A percentile compares a stretch with the other conserved stretches of the same genome.
phyloP scores from a whole-genome alignment of 345 rosid species.

The Arabidopsis suecica region DNA sequence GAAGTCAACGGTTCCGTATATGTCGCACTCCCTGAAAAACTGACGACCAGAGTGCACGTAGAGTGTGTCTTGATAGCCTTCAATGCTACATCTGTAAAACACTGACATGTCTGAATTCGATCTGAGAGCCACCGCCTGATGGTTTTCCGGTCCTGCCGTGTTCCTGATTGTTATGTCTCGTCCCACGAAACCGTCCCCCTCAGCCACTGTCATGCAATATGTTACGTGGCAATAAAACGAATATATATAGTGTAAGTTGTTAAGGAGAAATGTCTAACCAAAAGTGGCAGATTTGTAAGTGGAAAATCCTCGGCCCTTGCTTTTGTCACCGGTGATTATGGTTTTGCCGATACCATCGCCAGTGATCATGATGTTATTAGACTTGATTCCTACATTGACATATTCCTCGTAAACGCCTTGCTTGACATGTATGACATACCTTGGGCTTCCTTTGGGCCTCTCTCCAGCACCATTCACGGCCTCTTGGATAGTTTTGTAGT shows the following conservation, averaged over 20 bases:
- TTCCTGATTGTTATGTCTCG: slow-evolving; percentile 57
- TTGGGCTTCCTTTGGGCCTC: slow-evolving; percentile 46
- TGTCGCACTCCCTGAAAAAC: slow-evolving; percentile 56
- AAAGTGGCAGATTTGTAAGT: slow-evolving; percentile 75
- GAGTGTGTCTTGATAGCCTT: slow-evolving; percentile 66
- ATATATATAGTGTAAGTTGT: background rate
- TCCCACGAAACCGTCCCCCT: slow-evolving; percentile 57
- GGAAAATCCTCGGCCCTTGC: slow-evolving; percentile 65
- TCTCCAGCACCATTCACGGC: slow-evolving; percentile 61
- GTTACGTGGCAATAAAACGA: background rate
- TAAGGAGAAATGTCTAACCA: slow-evolving; percentile 6
- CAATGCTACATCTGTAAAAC: slow-evolving; percentile 57
- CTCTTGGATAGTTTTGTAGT: slow-evolving; percentile 58
- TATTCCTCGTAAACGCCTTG: slow-evolving; percentile 73
- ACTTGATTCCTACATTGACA: slow-evolving; percentile 57
- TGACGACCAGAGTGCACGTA: slow-evolving; percentile 61
- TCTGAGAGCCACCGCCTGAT: slow-evolving; percentile 66
- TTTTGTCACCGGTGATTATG: slow-evolving; percentile 59
- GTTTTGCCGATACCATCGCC: slow-evolving; percentile 69
- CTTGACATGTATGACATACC: slow-evolving; percentile 68
- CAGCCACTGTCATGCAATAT: slow-evolving; percentile 47
- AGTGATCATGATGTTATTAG: slow-evolving; percentile 60
- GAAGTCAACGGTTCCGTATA: slow-evolving; percentile 62
- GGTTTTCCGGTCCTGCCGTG: slow-evolving; percentile 62
- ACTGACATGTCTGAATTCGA: slow-evolving; percentile 62